Percentiles rank a stretch among this genome's conserved stretches.
Evolutionary conservation across 805 yeast genomes (phyloP).

Genomic region (Candida patagonica): DNA sequence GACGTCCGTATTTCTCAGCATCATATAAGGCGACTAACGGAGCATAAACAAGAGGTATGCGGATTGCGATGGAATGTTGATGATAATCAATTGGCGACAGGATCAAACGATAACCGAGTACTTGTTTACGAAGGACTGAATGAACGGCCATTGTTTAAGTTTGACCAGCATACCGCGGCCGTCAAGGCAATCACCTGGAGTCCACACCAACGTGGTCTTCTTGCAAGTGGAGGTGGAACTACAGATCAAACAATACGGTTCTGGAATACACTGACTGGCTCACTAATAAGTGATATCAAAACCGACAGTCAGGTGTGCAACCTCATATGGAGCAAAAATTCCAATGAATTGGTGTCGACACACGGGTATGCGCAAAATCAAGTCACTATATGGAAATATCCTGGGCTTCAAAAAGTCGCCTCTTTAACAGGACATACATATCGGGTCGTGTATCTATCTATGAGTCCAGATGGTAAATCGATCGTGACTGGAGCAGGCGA

Average conservation of each 20-base stretch:
- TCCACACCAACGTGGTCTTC: conserved; percentile 87
- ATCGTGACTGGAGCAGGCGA: conserved; percentile 98
- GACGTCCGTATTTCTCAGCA: conserved; percentile 87
- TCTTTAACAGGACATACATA: conserved; percentile 91
- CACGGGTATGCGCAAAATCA: conserved; percentile 92
- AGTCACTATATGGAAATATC: conserved; percentile 88
- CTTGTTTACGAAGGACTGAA: conserved; percentile 80
- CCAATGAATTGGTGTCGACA: conserved; percentile 86
- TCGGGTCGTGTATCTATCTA: conserved; percentile 77
- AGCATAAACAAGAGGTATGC: conserved; percentile 91
- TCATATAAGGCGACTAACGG: conserved; percentile 57
- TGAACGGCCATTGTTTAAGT: conserved; percentile 57
- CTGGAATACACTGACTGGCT: conserved; percentile 84
- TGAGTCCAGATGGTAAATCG: conserved; percentile 94
- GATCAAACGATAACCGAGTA: conserved; percentile 87
- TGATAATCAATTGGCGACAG: conserved; percentile 86
- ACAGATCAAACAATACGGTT: conserved; percentile 83
- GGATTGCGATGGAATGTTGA: conserved; percentile 91
- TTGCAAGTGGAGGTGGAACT: conserved; percentile 97
- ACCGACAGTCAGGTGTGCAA: conserved; percentile 97
- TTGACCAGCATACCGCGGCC: conserved; percentile 85
- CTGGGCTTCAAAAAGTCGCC: conserved; percentile 86
- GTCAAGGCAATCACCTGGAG: conserved; percentile 97
- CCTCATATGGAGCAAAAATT: conserved; percentile 83
- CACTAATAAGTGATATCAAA: conserved; percentile 67